phyloP scores from a whole-genome alignment of 2,329 filamentous ascomycete species.

The Curvularia hawaiiensis region DNA sequence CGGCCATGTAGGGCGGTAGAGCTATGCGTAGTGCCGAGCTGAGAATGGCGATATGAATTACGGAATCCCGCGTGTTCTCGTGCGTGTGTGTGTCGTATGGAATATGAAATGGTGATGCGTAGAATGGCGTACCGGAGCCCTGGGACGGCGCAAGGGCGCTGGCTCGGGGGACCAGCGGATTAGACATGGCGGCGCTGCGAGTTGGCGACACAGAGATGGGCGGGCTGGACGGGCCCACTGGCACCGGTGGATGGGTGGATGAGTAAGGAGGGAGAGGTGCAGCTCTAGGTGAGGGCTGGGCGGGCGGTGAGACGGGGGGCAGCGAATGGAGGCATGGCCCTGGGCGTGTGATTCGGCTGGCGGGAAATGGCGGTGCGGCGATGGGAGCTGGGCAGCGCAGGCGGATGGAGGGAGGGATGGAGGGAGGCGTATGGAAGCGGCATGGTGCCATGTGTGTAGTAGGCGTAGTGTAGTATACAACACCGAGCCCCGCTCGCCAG shows the following conservation, averaged over 20 bases:
- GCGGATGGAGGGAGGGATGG: too few species aligned
- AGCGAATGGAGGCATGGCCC: too few species aligned
- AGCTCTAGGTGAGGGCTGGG: constrained; percentile 4
- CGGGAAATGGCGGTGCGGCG: not conserved
- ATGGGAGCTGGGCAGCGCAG: too few species aligned
- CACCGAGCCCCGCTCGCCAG: constrained; percentile 6
- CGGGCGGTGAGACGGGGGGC: constrained; percentile 1
- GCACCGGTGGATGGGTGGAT: not conserved
- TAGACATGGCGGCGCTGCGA: not conserved
- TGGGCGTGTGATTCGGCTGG: not conserved
- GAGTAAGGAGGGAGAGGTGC: not conserved
- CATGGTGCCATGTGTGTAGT: not conserved
- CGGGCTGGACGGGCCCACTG: constrained; percentile 2
- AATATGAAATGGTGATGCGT: not conserved
- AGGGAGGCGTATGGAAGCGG: too few species aligned
- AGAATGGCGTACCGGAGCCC: not conserved
- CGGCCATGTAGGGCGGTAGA: not conserved
- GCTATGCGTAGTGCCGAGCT: not conserved
- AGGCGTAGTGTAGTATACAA: too few species aligned
- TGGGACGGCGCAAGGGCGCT: not conserved
- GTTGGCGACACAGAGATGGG: not conserved
- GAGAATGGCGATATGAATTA: not conserved
- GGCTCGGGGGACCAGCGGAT: not conserved
- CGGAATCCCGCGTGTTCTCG: not conserved
- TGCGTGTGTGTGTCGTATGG: not conserved